Evolutionary conservation across 2,329 filamentous ascomycete genomes (phyloP), one percentile per base, ranked within the genome.

Genomic region (Talaromyces sp.): DNA sequence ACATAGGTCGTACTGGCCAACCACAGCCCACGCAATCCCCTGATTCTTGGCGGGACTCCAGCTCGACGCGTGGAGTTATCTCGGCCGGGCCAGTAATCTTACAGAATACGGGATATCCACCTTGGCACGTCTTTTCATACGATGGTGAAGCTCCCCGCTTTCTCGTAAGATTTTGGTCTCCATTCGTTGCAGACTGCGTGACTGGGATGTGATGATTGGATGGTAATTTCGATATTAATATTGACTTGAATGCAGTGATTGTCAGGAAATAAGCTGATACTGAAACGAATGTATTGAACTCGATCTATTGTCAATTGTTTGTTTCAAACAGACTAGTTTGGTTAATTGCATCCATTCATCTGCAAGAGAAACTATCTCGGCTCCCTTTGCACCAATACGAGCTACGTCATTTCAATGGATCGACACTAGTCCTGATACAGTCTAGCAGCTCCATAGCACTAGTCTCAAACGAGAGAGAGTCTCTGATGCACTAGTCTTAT

Each of bases 1-100:
- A n/a, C n/a, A n/a, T n/a, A n/a, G n/a, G n/a, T n/a, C 3, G 1
- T 1, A 7, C 1, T 5, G 19, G 21, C 53, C 53, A 55, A 55
- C 46, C 53, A 46, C 13, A 22, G 40, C 15, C 19, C 9, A 6
- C 11, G 19, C 37, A 43, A 37, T 55, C 53, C 53, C 53, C 53
- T 55, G 53, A 46, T 40, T 45, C 53, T 55, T 55, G 53, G 53
- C 53, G 22, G 9, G 11, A 33, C 28, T 48, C 45, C 45, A 41
- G 53, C 36, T 46, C 53, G 53, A 55, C 53, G 53, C 53, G 40
- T 46, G 31, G 40, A 55, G 53, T 25, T 17, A 11, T 35, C 52
- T 43, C 17, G 37, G n/a, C 25, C 25, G 19, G 43, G 28, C 43
- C 45, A 48, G 45, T 48, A 21, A 33, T 9, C 5, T 9, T 21